Conservation (phyloP, 371 early-diverging fungal species). For the Mucor saturninus region DNA sequence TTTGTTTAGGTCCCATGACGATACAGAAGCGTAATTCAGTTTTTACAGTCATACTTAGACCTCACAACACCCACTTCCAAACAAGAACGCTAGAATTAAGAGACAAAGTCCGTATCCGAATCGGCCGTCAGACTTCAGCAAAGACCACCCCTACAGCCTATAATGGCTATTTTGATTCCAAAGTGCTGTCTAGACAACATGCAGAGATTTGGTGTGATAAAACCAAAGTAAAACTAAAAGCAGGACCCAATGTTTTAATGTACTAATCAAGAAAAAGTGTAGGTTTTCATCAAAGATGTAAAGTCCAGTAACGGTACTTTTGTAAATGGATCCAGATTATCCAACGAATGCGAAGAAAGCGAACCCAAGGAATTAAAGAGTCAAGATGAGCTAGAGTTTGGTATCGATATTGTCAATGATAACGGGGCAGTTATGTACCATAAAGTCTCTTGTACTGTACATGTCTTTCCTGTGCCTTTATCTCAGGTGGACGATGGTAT, state of each 20-base stretch:
- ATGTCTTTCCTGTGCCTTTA: slow-evolving; percentile 43
- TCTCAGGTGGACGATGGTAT: slow-evolving; percentile 43
- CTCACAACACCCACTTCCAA: slow-evolving; percentile 64
- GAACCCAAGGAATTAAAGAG: slow-evolving; percentile 63
- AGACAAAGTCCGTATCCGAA: slow-evolving; percentile 58
- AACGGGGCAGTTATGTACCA: slow-evolving; percentile 68
- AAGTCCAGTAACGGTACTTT: slow-evolving; percentile 90
- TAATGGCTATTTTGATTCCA: slow-evolving; percentile 89
- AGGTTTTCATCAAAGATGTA: slow-evolving; percentile 79
- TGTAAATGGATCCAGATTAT: slow-evolving; percentile 77
- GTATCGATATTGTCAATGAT: slow-evolving; percentile 83
- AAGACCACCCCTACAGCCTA: slow-evolving; percentile 66
- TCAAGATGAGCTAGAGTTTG: slow-evolving; percentile 82
- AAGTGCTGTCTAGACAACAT: slow-evolving; percentile 83
- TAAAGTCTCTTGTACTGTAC: slow-evolving; percentile 69
- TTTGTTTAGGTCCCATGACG: slow-evolving; percentile 2
- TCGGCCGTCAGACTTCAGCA: slow-evolving; percentile 77
- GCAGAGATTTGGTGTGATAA: slow-evolving; percentile 81
- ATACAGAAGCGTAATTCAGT: slow-evolving; percentile 7
- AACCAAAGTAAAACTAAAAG: slow-evolving; percentile 59
- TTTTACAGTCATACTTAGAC: slow-evolving; percentile 59
- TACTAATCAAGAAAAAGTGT: no score
- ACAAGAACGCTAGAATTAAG: slow-evolving; percentile 70
- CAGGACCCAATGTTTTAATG: background rate
- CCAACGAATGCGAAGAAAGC: slow-evolving; percentile 71